These are phyloP conservation scores for Sordariomycetes sp. DNA, from an alignment of 2,329 filamentous ascomycete genomes.

Conservation along the genomic window DNA sequence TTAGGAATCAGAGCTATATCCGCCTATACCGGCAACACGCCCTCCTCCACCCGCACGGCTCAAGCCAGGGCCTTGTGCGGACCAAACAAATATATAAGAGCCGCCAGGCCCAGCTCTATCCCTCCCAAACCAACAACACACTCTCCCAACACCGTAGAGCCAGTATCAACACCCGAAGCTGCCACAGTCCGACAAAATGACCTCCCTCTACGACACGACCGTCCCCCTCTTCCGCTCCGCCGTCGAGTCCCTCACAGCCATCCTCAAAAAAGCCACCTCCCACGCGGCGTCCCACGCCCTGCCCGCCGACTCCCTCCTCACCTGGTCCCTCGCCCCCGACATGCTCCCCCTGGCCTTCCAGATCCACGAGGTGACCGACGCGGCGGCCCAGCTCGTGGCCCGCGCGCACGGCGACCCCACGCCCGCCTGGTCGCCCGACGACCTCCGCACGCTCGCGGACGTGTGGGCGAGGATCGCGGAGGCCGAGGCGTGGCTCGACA, in stretches of 20 bases:
- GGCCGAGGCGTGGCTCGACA: constrained; percentile 16
- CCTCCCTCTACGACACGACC: constrained; percentile 15
- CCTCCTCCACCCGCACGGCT: too few relatives aligned
- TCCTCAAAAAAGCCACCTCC: constrained; percentile 15
- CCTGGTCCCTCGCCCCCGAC: constrained; percentile 23
- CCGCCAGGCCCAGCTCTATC: too few relatives aligned
- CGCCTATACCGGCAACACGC: too few relatives aligned
- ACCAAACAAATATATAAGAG: too few relatives aligned
- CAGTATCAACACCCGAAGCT: too few relatives aligned
- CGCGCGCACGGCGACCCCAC: constrained; percentile 20
- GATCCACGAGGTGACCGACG: constrained; percentile 19
- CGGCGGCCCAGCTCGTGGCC: constrained; percentile 19
- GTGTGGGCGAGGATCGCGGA: constrained; percentile 21
- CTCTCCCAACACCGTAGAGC: too few relatives aligned
- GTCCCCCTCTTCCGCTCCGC: constrained; percentile 11
- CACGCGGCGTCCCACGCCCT: constrained; percentile 11
- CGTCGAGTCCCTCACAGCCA: constrained; percentile 11
- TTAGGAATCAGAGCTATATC: too few relatives aligned
- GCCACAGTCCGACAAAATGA: too few relatives aligned
- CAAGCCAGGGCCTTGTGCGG: too few relatives aligned
- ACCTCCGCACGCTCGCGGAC: constrained; percentile 21
- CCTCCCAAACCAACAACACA: too few relatives aligned
- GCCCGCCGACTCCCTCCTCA: constrained; percentile 16
- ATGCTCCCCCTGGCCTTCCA: constrained; percentile 33
- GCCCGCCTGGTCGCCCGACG: constrained; percentile 11